These are phyloP conservation scores for Fraxinus floribunda DNA, from an alignment of 305 asterid species.

Conservation along the genomic window DNA sequence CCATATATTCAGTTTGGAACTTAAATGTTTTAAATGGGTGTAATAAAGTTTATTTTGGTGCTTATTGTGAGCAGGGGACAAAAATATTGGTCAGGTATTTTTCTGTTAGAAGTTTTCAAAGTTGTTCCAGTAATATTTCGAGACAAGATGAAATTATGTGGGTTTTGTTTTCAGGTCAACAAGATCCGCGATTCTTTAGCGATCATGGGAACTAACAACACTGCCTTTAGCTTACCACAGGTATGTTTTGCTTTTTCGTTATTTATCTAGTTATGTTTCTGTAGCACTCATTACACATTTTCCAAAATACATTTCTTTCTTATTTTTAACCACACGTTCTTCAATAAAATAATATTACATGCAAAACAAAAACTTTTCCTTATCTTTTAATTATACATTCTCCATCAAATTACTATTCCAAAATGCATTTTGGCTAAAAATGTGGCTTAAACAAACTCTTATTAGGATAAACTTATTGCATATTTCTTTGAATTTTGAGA, in stretches of 20 bases:
- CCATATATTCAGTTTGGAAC: slow-evolving; percentile 19
- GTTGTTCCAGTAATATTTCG: slow-evolving; percentile 17
- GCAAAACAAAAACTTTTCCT: too few species aligned
- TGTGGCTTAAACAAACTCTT: background rate
- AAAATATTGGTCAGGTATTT: slow-evolving; percentile 77
- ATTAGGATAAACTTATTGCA: background rate
- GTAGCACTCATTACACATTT: background rate
- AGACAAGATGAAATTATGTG: background rate
- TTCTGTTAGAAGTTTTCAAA: slow-evolving; percentile 20
- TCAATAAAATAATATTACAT: too few species aligned
- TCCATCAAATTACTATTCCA: too few species aligned
- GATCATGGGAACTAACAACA: slow-evolving; percentile 91
- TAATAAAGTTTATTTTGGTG: slow-evolving; percentile 26
- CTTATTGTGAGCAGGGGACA: slow-evolving; percentile 67
- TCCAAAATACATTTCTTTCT: too few species aligned
- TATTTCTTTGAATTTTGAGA: background rate
- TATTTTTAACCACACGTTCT: too few species aligned
- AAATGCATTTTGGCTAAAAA: too few species aligned
- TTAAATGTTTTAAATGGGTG: background rate
- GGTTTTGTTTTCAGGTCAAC: slow-evolving; percentile 61
- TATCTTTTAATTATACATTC: too few species aligned
- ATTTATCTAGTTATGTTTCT: background rate
- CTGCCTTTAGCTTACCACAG: slow-evolving; percentile 97
- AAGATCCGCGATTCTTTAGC: slow-evolving; percentile 95
- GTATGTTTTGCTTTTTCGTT: slow-evolving; percentile 37